A percentile compares a stretch with the other conserved stretches of the same genome.
Evolutionary conservation across 108 stramenopile genomes (phyloP).

Genomic region (Fragilaria crotonensis): DNA sequence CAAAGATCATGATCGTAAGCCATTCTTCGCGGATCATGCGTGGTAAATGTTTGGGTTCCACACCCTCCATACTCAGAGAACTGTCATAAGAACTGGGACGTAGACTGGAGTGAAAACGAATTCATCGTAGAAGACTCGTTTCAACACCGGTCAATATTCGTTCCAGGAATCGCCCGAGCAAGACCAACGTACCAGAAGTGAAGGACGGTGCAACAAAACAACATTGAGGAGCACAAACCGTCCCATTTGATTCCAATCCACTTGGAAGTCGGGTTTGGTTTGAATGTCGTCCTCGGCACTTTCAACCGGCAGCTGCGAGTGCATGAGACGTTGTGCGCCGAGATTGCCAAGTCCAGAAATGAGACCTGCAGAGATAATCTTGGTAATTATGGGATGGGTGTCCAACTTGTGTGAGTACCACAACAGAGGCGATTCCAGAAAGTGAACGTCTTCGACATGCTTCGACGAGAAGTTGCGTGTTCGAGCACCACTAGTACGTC

Average conservation of each 20-base stretch:
- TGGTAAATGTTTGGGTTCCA: constrained; percentile 1
- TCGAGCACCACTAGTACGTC: no score
- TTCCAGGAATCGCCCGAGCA: background rate
- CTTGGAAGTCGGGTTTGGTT: background rate
- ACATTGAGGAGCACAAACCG: constrained; percentile 49
- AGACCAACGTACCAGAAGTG: constrained; percentile 55
- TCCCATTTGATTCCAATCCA: background rate
- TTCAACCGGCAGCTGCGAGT: no score
- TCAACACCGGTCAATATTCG: constrained; percentile 30
- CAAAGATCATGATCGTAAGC: constrained; percentile 36
- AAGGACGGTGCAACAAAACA: constrained; percentile 66
- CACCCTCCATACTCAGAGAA: constrained; percentile 55
- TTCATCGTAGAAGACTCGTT: constrained; percentile 62
- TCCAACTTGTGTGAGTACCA: no score
- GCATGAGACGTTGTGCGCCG: no score
- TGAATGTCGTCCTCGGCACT: no score
- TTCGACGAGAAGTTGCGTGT: no score
- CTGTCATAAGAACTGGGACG: constrained; percentile 46
- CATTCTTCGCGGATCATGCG: background rate
- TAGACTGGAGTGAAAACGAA: constrained; percentile 63
- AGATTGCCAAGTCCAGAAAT: no score
- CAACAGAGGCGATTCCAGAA: no score
- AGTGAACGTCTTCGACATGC: no score
- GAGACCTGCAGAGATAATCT: no score
- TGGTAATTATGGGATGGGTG: no score